Percentiles rank a stretch among this genome's conserved stretches.
These are phyloP conservation scores for Ascochyta clinopodiicola DNA, from an alignment of 2,329 filamentous ascomycete genomes.

Conservation along the genomic window DNA sequence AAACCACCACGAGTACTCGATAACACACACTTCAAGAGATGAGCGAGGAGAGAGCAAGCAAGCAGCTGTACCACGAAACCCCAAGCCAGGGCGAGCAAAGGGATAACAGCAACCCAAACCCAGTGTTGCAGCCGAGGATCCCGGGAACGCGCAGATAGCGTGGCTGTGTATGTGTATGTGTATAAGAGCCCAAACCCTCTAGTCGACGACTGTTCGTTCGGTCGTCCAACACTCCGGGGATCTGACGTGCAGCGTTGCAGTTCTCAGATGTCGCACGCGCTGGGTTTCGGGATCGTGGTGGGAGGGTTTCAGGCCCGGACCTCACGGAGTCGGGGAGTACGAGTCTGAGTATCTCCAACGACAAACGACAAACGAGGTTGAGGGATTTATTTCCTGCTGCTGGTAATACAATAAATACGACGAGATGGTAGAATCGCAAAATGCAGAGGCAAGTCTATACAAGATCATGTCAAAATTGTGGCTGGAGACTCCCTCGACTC, in stretches of 20 bases:
- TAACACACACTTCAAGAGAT: background rate
- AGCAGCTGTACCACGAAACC: background rate
- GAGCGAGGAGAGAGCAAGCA: background rate
- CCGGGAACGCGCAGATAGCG: background rate
- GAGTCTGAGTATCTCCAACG: too few relatives aligned
- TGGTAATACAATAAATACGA: too few relatives aligned
- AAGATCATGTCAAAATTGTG: background rate
- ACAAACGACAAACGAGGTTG: too few relatives aligned
- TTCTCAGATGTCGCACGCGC: slow-evolving; percentile 17
- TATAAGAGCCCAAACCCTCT: too few relatives aligned
- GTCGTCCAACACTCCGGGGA: slow-evolving; percentile 22
- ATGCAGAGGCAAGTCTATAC: too few relatives aligned
- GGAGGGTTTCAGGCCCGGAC: too few relatives aligned
- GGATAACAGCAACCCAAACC: background rate
- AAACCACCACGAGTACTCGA: slow-evolving; percentile 1
- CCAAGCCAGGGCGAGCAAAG: slow-evolving; percentile 10
- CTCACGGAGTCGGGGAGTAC: too few relatives aligned
- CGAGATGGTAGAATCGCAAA: too few relatives aligned
- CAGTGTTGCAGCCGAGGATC: too few relatives aligned
- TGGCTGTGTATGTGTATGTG: slow-evolving; percentile 1
- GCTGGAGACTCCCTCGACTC: slow-evolving; percentile 1
- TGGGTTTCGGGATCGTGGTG: slow-evolving; percentile 19
- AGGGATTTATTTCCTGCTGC: too few relatives aligned
- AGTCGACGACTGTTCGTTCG: slow-evolving; percentile 8
- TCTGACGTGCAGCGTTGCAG: slow-evolving; percentile 26